phyloP scores from a whole-genome alignment of 768 basidiomycete species.

The Suillus fuscotomentosus region DNA sequence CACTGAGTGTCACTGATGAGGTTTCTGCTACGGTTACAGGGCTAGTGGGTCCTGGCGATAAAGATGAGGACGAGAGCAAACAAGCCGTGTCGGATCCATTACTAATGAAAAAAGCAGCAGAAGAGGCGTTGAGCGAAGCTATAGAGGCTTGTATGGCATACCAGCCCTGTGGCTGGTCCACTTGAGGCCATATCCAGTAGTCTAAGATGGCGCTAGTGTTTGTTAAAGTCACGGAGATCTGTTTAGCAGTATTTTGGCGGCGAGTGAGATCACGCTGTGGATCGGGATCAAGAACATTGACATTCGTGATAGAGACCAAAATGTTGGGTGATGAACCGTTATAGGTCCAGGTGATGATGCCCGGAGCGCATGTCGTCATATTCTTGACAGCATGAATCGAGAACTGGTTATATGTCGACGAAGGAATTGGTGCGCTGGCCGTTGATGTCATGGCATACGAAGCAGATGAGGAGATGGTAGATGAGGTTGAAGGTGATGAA shows the following conservation, averaged over 20 bases:
- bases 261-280: conserved; percentile 18
- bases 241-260: conserved; percentile 3
- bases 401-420: conserved; percentile 16
- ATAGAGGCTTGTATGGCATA: conserved; percentile 36
- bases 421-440: conserved; percentile 5
- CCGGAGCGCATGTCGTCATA: conserved; percentile 35
- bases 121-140: conserved; percentile 13
- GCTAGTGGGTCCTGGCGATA: conserved; percentile 6
- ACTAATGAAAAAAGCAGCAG: conserved; percentile 33
- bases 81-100: conserved; percentile 38
- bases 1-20: conserved; percentile 21
- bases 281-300: conserved; percentile 19
- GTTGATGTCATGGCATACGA: conserved; percentile 4
- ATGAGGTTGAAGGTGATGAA: conserved; percentile 4
- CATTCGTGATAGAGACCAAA: conserved; percentile 40
- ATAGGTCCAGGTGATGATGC: conserved; percentile 40
- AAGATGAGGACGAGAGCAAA: conserved; percentile 17
- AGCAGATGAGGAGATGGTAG: conserved; percentile 7
- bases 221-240: conserved; percentile 25
- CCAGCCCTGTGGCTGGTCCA: conserved; percentile 49
- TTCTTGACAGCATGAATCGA: conserved; percentile 23
- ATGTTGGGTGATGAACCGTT: conserved; percentile 29
- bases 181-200: conserved; percentile 42
- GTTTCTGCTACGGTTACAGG: conserved; percentile 5
- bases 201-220: conserved; percentile 20